Base-by-base conservation (phyloP, 805 yeast genomes). In the baker's yeast (Saccharomyces cerevisiae) region DNA sequence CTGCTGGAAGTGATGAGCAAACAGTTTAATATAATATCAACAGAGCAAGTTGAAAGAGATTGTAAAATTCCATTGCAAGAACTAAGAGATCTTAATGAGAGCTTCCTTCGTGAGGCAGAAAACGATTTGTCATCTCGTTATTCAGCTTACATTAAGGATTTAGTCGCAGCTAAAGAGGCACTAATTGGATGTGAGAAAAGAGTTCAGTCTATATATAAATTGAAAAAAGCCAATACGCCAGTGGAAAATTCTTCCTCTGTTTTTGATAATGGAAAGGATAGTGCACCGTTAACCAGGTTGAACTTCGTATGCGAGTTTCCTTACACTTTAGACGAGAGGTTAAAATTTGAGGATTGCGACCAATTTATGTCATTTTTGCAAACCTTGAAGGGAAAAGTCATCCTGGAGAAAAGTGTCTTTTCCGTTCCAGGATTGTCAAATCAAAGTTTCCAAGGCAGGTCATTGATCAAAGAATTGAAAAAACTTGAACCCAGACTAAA, bases 401-500 rank as follows among this genome's bases (percentile, higher is more conserved):
- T 65, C 1, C 11, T 57, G 3, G 61, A 61, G 30, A 65, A 63
- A 46, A 58, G 70, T 29, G 17, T 70, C 52, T 60, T 69, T 11
- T 64, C 71, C 4, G 51, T 68, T 2, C 68, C 70, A 2, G 54
- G 55, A 3, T 30, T 57, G n/a, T 31, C 55, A 14, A 57, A 57
- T 32, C 61, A 46, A 21, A 51, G 66, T 54, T 71, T 72, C 52
- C 49, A 61, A 5, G 68, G 73, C 26, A 60, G 58, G 17, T 53
- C 53, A 26, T 57, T 72, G 27, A 31, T 62, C 6, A 51, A 57
- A 4, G 67, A 66, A 56, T 55, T 72, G 10, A 67, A 54, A 48
- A 47, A 49, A 11, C 43, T 52, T 30, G 59, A 61, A 28, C 48
- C 57, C 2, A 59, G 59, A 24, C 57, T 70, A 32, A 72, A 69